Percentiles rank a stretch among this genome's conserved stretches.
Conservation (phyloP, 208 protist species). For the Jaenimonas drosophilae region DNA sequence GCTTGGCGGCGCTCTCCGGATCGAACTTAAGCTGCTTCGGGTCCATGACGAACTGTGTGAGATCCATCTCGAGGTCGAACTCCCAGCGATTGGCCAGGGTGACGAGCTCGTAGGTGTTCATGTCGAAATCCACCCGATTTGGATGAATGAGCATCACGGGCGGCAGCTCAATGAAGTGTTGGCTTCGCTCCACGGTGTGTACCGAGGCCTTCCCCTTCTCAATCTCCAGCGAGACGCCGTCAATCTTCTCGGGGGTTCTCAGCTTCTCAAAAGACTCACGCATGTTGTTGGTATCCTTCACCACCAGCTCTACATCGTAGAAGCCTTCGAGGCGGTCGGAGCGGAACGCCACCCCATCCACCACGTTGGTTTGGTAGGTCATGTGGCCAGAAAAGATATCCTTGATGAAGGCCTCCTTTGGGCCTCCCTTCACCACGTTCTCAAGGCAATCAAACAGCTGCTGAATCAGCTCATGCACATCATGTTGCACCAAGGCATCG, state of each 20-base stretch:
- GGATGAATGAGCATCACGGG: constrained; percentile 87
- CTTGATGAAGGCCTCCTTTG: constrained; percentile 49
- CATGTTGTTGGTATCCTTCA: constrained; percentile 69
- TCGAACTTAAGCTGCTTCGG: constrained; percentile 24
- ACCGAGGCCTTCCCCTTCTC: constrained; percentile 23
- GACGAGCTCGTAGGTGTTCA: constrained; percentile 49
- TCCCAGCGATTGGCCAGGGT: constrained; percentile 80
- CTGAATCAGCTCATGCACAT: constrained; percentile 84
- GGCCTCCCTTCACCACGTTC: constrained; percentile 62
- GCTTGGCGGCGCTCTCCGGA: constrained; percentile 35
- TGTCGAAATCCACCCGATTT: constrained; percentile 82
- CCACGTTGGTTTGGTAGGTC: constrained; percentile 58
- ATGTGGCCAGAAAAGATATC: constrained; percentile 68
- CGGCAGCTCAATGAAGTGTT: constrained; percentile 60
- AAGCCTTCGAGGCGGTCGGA: constrained; percentile 69
- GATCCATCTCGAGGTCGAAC: constrained; percentile 49
- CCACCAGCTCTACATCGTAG: constrained; percentile 81
- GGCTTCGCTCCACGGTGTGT: constrained; percentile 68
- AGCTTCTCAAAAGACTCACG: constrained; percentile 69
- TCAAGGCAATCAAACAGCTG: constrained; percentile 81
- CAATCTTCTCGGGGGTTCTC: constrained; percentile 59
- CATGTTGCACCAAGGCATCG: constrained; percentile 76
- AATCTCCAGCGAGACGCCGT: constrained; percentile 73
- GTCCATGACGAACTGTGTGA: constrained; percentile 42
- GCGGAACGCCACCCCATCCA: constrained; percentile 56